Percentiles rank a stretch among this genome's conserved stretches.
Conservation (phyloP, 2,329 filamentous ascomycete genomes). For the Teratosphaeria epicoccoides region DNA sequence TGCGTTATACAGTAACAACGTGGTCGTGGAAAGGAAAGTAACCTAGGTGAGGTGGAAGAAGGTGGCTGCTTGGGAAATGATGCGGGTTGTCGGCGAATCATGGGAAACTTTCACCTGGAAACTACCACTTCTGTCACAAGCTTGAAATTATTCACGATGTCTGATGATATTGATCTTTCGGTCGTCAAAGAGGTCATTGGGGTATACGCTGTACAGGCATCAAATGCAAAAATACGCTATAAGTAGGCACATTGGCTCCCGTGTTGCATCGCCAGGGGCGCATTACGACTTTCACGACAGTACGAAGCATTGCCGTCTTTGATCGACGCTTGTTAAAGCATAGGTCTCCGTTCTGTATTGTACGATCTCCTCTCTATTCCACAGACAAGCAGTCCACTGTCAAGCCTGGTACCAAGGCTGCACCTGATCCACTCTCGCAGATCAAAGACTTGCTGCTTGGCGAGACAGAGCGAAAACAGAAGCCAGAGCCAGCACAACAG, state of each 20-base stretch:
- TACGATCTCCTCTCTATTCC: neutral
- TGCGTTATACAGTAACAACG: too few relatives aligned
- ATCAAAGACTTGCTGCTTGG: neutral
- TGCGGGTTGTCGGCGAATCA: neutral
- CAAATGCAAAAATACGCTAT: neutral
- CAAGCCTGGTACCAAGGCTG: neutral
- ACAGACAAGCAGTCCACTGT: neutral
- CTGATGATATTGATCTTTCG: neutral
- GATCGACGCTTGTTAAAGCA: neutral
- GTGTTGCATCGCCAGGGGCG: neutral
- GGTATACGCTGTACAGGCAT: neutral
- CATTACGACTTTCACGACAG: neutral
- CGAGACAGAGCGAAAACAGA: neutral
- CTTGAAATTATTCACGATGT: neutral
- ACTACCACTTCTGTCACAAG: neutral
- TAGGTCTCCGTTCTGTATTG: neutral
- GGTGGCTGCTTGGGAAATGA: neutral
- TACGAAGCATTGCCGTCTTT: neutral
- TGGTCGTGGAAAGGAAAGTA: neutral
- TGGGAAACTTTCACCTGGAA: neutral
- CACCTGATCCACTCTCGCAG: neutral
- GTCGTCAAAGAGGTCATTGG: neutral
- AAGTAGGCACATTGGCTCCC: neutral
- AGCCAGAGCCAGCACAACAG: neutral
- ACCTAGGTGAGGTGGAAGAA: neutral